A percentile compares a stretch with the other conserved stretches of the same genome.
phyloP scores from a whole-genome alignment of 495 filamentous ascomycete genomes.

The Daldinia caldariorum region DNA sequence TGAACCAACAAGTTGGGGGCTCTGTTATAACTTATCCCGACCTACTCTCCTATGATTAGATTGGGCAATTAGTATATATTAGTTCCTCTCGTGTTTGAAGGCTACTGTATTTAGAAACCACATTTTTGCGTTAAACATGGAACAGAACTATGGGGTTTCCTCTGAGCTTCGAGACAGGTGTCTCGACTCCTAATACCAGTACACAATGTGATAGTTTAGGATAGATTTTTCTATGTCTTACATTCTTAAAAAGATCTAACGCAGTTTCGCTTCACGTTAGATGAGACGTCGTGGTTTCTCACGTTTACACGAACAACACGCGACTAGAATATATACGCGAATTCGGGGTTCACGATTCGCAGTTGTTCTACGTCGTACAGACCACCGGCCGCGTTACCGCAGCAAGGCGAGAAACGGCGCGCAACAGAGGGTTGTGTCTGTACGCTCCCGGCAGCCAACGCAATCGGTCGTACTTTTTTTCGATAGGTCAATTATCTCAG shows the following conservation, averaged over 20 bases:
- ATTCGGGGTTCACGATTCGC: conserved; percentile 3
- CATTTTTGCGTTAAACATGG: not conserved
- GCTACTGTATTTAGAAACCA: not conserved
- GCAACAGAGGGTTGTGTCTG: conserved; percentile 9
- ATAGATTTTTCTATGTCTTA: not conserved
- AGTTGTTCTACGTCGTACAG: conserved; percentile 8
- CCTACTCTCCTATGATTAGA: not conserved
- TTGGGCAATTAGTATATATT: too few species aligned
- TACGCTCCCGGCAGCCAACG: conserved; percentile 17
- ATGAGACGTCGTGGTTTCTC: not conserved
- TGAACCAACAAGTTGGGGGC: not conserved
- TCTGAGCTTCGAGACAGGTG: not conserved
- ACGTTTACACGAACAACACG: not conserved
- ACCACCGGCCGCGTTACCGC: not conserved
- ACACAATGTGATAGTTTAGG: not conserved
- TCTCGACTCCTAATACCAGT: not conserved
- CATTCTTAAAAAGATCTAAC: not conserved
- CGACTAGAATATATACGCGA: conserved; percentile 9
- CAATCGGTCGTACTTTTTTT: conserved; percentile 17
- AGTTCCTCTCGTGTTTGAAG: not conserved
- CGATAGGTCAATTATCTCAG: not conserved
- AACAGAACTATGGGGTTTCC: not conserved
- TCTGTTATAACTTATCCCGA: not conserved
- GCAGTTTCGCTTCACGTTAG: not conserved
- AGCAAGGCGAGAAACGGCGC: not conserved